These are phyloP conservation scores for Xerocomus minutiporus DNA, from an alignment of 1,284 basidiomycete species.

Conservation along the genomic window DNA sequence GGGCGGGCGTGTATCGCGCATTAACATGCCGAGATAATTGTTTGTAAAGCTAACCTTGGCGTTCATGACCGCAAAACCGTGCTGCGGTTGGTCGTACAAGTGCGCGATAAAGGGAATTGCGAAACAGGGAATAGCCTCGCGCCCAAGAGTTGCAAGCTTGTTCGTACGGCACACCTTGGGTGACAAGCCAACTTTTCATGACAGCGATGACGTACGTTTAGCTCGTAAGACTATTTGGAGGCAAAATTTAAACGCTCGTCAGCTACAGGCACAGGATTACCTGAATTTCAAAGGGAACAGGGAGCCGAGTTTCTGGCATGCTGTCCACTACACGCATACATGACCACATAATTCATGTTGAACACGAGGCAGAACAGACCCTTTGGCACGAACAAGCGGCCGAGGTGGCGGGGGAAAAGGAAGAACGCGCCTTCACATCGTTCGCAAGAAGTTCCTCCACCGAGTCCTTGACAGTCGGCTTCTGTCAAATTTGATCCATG, in stretches of 20 bases:
- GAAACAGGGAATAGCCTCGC: conserved; percentile 21
- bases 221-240: conserved; percentile 17
- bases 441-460: conserved; percentile 10
- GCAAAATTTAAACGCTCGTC: conserved; percentile 21
- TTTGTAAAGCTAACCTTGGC: conserved; percentile 15
- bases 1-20: conserved; percentile 19
- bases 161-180: conserved; percentile 5
- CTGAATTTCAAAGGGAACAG: conserved; percentile 5
- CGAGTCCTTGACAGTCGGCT: conserved; percentile 5
- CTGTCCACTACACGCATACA: conserved; percentile 13
- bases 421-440: conserved; percentile 2
- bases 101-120: conserved; percentile 12
- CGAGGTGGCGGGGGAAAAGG: conserved; percentile 7
- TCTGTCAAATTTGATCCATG: conserved; percentile 11
- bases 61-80: conserved; percentile 10
- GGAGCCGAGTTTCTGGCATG: conserved; percentile 8
- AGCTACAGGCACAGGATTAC: conserved; percentile 13
- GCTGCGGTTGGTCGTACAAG: conserved; percentile 16
- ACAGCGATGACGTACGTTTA: conserved; percentile 29
- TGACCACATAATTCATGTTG: conserved; percentile 14
- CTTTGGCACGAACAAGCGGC: conserved; percentile 12
- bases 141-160: conserved; percentile 13
- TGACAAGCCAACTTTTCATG: conserved; percentile 10
- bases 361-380: conserved; percentile 27
- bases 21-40: conserved; percentile 23